phyloP scores from a whole-genome alignment of 495 filamentous ascomycete genomes.

The Hypoxylon cercidicola region DNA sequence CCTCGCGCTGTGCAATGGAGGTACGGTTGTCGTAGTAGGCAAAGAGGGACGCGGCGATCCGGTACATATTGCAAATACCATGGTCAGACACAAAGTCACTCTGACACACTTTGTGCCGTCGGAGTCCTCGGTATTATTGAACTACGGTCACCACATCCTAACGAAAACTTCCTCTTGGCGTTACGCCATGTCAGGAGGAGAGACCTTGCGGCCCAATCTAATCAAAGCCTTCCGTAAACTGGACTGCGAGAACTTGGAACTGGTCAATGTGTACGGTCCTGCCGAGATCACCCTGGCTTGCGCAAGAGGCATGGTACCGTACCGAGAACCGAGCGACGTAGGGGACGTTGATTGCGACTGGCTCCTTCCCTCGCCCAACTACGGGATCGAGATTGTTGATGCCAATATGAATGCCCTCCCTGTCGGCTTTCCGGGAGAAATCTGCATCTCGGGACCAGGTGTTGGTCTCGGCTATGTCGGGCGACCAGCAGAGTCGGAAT shows the following conservation, averaged over 20 bases:
- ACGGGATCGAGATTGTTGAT: constrained; percentile 56
- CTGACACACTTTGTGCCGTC: constrained; percentile 37
- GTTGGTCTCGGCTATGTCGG: constrained; percentile 48
- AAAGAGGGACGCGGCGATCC: constrained; percentile 36
- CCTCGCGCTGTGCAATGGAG: constrained; percentile 32
- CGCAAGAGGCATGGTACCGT: constrained; percentile 6
- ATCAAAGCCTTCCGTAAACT: constrained; percentile 14
- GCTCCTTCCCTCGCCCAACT: constrained; percentile 37
- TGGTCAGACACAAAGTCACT: constrained; percentile 35
- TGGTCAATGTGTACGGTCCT: constrained; percentile 36
- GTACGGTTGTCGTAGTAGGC: constrained; percentile 34
- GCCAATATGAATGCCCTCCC: constrained; percentile 50
- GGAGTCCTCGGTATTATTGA: constrained; percentile 35
- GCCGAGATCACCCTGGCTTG: constrained; percentile 24
- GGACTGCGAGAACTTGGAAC: too few species aligned
- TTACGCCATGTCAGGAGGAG: constrained; percentile 38
- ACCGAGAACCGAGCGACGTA: constrained; percentile 1
- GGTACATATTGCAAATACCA: constrained; percentile 28
- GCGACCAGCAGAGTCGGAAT: constrained; percentile 20
- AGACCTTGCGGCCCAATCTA: constrained; percentile 17
- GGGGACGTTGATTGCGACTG: neutral
- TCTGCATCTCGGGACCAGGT: constrained; percentile 50
- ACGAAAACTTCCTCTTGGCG: constrained; percentile 27
- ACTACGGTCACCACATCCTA: constrained; percentile 19
- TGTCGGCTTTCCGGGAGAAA: constrained; percentile 45